phyloP scores from a whole-genome alignment of 2,329 filamentous ascomycete species.

The Sporothrix dimorphospora region DNA sequence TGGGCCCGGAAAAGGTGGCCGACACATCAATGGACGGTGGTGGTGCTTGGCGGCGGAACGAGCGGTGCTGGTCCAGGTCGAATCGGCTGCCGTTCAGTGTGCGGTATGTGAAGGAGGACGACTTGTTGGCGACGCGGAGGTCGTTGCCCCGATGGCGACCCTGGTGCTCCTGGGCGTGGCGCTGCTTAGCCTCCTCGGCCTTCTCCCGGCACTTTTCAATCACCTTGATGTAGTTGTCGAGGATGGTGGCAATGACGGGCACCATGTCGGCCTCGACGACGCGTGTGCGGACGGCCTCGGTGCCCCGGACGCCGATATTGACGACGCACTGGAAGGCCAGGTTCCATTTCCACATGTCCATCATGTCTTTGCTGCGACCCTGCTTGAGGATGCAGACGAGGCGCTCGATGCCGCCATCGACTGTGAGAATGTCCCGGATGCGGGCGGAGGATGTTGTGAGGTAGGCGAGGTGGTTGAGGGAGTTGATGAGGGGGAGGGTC shows the following conservation, averaged over 20 bases:
- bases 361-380: conserved; percentile 94
- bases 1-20: conserved; percentile 50
- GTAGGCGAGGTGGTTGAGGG: conserved; percentile 96
- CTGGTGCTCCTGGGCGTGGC: conserved; percentile 60
- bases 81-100: conserved; percentile 43
- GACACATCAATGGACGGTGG: conserved; percentile 84
- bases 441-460: conserved; percentile 96
- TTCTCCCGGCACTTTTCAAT: conserved; percentile 89
- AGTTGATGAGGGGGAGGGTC: conserved; percentile 96
- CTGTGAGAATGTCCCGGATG: conserved; percentile 95
- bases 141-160: conserved; percentile 56
- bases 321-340: conserved; percentile 98
- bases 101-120: conserved; percentile 58
- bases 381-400: conserved; percentile 98
- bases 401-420: conserved; percentile 97
- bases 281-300: conserved; percentile 88
- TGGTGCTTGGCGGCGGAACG: conserved; percentile 74
- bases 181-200: conserved; percentile 79
- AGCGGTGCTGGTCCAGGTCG: conserved; percentile 52
- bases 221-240: conserved; percentile 97
- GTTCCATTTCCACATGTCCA: conserved; percentile 99
- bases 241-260: conserved; percentile 94
- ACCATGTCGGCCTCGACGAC: conserved; percentile 99
- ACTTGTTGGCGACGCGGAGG: conserved; percentile 53
- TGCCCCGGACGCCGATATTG: conserved; percentile 96